Percentiles rank a stretch among this genome's conserved stretches.
Conservation (phyloP, 2,329 filamentous ascomycete genomes). For the Phyllosticta capitalensis region DNA sequence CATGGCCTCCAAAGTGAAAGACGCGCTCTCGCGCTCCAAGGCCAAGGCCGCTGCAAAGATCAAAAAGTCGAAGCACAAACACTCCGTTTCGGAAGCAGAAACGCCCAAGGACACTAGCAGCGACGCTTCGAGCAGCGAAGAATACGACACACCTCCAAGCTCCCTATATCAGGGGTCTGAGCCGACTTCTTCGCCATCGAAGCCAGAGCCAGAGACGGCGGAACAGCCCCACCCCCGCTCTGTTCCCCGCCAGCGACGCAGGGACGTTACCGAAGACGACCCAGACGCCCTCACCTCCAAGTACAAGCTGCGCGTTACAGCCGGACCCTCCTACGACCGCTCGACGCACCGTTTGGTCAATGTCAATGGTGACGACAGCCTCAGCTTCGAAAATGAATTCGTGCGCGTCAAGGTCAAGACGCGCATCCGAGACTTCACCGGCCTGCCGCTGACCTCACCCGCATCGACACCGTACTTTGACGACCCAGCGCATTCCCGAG, state of each 20-base stretch:
- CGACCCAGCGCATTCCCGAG: conserved; percentile 23
- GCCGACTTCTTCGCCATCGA: neutral
- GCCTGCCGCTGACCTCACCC: conserved; percentile 23
- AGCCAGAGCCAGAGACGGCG: neutral
- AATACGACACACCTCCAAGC: conserved; percentile 3
- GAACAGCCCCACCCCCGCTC: neutral
- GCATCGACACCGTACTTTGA: conserved; percentile 22
- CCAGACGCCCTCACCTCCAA: conserved; percentile 14
- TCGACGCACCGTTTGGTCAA: conserved; percentile 22
- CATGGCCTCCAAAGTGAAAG: conserved; percentile 4
- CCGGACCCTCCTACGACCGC: conserved; percentile 25
- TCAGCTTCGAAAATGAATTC: conserved; percentile 20
- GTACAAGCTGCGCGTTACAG: conserved; percentile 29
- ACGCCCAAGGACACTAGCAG: neutral
- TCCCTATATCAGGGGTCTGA: neutral
- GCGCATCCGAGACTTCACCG: conserved; percentile 22
- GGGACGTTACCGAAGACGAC: neutral
- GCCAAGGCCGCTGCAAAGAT: neutral
- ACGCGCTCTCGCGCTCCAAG: neutral
- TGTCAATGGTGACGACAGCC: conserved; percentile 22
- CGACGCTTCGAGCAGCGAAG: neutral
- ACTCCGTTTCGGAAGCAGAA: neutral
- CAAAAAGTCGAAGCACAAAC: neutral
- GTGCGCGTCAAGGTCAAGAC: conserved; percentile 25
- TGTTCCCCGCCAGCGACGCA: neutral